Evolutionary conservation across 2,329 filamentous ascomycete species (phyloP).

Genomic region (Pseudofabraea citricarpa): DNA sequence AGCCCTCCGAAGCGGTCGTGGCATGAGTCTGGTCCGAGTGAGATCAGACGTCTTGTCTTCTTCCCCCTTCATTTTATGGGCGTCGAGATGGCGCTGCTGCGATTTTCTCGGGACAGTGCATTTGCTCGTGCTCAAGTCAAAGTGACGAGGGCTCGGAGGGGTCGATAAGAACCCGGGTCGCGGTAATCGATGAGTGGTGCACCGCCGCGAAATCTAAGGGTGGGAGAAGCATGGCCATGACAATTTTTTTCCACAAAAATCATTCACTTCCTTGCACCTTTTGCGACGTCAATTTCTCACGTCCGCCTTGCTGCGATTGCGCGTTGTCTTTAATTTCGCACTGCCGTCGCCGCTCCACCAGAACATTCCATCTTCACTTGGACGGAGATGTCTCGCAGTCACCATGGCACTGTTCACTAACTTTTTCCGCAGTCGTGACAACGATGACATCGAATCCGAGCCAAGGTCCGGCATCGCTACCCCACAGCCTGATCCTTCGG

Average conservation of each 20-base stretch:
- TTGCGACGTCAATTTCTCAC: neutral
- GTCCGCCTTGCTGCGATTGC: neutral
- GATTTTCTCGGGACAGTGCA: too few relatives aligned
- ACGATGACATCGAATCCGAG: conserved; percentile 76
- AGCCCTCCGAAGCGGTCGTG: too few relatives aligned
- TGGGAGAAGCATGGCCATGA: conserved; percentile 10
- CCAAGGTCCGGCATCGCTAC: conserved; percentile 90
- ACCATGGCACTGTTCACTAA: conserved; percentile 22
- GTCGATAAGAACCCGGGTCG: conserved; percentile 6
- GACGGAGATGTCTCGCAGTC: neutral
- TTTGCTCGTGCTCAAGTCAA: conserved; percentile 13
- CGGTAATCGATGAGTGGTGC: conserved; percentile 21
- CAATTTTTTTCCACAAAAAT: conserved; percentile 5
- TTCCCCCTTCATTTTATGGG: too few relatives aligned
- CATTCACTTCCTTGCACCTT: neutral
- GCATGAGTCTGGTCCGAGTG: neutral
- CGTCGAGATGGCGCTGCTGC: too few relatives aligned
- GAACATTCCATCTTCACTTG: too few relatives aligned
- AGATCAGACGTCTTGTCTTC: too few relatives aligned
- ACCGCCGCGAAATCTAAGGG: conserved; percentile 1
- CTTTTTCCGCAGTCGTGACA: conserved; percentile 36
- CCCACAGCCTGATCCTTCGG: conserved; percentile 85
- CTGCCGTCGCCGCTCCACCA: too few relatives aligned
- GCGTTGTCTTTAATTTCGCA: too few relatives aligned
- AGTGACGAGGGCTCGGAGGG: conserved; percentile 20